Base-by-base conservation (phyloP, 2,329 filamentous ascomycete genomes). In the Monilinia laxa region DNA sequence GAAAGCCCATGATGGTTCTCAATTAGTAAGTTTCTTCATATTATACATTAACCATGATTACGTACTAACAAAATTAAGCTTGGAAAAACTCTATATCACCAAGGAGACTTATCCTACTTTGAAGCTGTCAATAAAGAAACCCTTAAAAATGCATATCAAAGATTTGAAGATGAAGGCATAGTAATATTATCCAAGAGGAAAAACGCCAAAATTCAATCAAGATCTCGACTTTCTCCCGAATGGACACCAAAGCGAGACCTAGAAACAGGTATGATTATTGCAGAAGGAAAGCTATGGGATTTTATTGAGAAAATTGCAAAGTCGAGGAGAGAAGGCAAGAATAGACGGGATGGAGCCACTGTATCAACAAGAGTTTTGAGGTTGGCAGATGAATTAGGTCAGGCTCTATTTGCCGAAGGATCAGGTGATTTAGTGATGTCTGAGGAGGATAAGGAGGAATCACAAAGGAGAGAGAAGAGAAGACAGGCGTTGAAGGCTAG, bases 81-180 rank as follows among this genome's bases (percentile, higher is more conserved):
- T 40, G 95, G 95, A 65, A 98, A 99, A 79, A 98, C 95, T 0
- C 84, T 99, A 1, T 99, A 97, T 76, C 94, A 99, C 76, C 94
- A 99, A 80, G 95, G 95, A 66, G 95, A 99, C 75, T 85, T 99
- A 12, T 93, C 90, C 40, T 99, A 99, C 79, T 98, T 97, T 72
- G 95, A 99, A 79, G 93, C 95, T 3, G 94, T 99, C 70, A 99
- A 99, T 82, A 97, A 97, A 74, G 94, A 99, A 78, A 96, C 93
- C 0, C 85, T 99, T 66, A 96, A 95, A 76, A 99, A 99, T 78
- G 90, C 93, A 0, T 97, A 94, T 78, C 84, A 87, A 49, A 87
- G 92, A 20, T 96, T 96, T 74, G 88, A 93, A 72, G 92, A 97
- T 75, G 94, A 98, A 73, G 91, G 93, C 11, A 96, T 98, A 70